These are phyloP conservation scores for Vaccinium vitisidaea DNA, from an alignment of 148 eudicot species.

Conservation along the genomic window DNA sequence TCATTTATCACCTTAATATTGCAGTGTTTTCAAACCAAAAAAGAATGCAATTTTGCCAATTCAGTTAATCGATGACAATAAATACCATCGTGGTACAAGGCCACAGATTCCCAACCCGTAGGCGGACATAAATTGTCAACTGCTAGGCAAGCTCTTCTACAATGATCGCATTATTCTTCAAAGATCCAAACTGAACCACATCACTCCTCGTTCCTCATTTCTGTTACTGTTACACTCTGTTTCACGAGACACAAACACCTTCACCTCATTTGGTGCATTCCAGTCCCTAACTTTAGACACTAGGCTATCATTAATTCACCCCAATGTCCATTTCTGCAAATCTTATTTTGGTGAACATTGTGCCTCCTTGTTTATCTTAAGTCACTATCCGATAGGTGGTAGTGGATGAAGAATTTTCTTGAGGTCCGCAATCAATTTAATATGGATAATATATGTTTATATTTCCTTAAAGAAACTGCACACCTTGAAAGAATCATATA, in stretches of 20 bases:
- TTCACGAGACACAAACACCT: neutral
- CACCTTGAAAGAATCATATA: neutral
- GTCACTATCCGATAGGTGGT: neutral
- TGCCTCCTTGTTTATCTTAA: neutral
- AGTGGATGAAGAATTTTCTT: neutral
- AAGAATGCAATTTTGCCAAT: conserved; percentile 6
- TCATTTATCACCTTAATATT: neutral
- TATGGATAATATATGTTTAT: neutral
- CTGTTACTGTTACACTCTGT: neutral
- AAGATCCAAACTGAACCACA: neutral
- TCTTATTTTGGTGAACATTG: neutral
- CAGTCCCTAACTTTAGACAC: neutral
- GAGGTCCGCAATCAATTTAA: neutral
- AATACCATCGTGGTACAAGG: neutral
- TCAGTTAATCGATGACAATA: neutral
- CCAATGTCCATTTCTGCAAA: neutral
- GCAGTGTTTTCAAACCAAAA: neutral
- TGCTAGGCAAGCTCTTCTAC: neutral
- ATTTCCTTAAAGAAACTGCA: neutral
- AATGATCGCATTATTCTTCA: neutral
- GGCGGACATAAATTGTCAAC: neutral
- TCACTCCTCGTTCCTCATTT: neutral
- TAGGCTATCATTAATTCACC: neutral
- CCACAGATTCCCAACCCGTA: neutral
- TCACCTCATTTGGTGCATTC: neutral